Evolutionary conservation across 305 asterid genomes (phyloP).

Genomic region (Rubia tinctorum): DNA sequence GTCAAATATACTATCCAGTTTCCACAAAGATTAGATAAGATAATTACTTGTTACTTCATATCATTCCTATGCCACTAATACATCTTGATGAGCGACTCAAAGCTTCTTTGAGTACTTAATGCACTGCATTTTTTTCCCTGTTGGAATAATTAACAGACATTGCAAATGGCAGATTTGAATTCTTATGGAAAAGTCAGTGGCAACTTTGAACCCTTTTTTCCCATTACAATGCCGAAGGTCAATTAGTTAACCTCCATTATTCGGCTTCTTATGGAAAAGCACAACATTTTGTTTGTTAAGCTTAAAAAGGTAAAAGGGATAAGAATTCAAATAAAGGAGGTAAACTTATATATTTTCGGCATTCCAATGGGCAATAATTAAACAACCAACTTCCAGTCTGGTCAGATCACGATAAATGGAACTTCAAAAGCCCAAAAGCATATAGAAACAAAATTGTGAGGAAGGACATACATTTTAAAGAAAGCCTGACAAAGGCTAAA

Average conservation of each 20-base stretch:
- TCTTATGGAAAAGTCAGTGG: neutral
- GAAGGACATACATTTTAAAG: neutral
- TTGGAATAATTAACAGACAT: neutral
- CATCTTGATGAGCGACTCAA: neutral
- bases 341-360: neutral
- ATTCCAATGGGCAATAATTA: neutral
- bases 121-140: neutral
- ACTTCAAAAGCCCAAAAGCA: neutral
- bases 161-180: neutral
- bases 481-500: neutral
- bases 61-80: neutral
- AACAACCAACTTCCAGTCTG: neutral
- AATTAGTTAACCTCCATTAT: neutral
- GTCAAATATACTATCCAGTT: neutral
- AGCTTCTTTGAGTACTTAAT: neutral
- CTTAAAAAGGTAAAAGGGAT: neutral
- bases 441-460: neutral
- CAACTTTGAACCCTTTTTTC: neutral
- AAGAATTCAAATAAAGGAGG: neutral
- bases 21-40: neutral
- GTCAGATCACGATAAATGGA: neutral
- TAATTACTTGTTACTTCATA: neutral
- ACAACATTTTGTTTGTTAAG: neutral
- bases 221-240: neutral
- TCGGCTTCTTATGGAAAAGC: neutral